Base-by-base conservation (phyloP, 2,329 filamentous ascomycete genomes). In the Colletotrichum trifolii region DNA sequence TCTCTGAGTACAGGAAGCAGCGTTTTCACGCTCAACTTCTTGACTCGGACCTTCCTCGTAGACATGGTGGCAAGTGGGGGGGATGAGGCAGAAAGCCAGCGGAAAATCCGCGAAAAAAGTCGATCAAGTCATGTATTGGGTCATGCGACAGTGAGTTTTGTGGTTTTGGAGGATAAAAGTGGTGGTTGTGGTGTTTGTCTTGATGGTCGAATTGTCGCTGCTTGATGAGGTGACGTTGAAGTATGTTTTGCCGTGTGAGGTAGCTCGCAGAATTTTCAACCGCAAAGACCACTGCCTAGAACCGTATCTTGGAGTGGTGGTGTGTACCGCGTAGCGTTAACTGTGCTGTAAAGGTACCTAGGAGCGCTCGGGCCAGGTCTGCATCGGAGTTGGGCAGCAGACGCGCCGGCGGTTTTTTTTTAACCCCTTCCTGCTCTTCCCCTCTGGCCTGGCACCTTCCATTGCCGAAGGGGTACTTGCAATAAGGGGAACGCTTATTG, bases 21-120 rank as follows among this genome's bases (percentile, higher is more conserved):
- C 77, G 94, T 93, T 84, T 97, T 97, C 75, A 92, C 89, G 80
- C 91, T 96, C 80, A 97, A 88, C 85, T 98, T 98, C 83, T 93
- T 91, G 85, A 92, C 90, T 77, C 91, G 87, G 77, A 93, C 89
- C 81, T 90, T 90, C 79, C 89, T 81, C 75, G 85, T 86, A 71
- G 85, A 85, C 86, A 88, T 88, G 81, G 76, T 82, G 80, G 76
- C 76, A 72, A 73, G 74, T 73, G 72, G 74, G 70, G 70, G 72
- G 69, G 74, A 71, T 70, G 75, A 73, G 76, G 77, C 75, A 72
- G 47, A 74, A 76, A 78, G 77, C 77, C 77, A 77, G 79, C 81
- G 83, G 82, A 87, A 86, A 85, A 82, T 75, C 82, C 85, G 82
- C 82, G 73, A 82, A 82, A 89, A 87, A 90, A 87, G 79, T 83